Conservation (phyloP, 2,329 filamentous ascomycete species). For the Colletotrichum phormii region DNA sequence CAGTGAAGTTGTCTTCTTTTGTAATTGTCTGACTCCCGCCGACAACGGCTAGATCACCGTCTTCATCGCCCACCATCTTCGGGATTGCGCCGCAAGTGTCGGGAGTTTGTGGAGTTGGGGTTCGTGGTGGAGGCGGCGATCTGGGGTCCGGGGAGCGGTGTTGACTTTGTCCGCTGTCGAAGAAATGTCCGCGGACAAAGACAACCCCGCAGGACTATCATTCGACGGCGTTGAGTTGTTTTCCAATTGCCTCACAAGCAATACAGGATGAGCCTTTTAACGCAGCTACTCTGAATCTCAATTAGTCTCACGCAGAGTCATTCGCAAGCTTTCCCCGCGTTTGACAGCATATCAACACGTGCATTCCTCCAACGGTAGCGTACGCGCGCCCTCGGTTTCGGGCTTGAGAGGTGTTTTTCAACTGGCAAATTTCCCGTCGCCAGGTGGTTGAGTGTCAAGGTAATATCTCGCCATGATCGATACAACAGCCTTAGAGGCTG, state of each 20-base stretch:
- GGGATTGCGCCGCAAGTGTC: slow-evolving; percentile 8
- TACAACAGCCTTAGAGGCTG: slow-evolving; percentile 6
- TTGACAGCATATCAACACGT: slow-evolving; percentile 11
- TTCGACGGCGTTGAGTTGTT: not conserved
- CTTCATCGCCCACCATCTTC: slow-evolving; percentile 6
- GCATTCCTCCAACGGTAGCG: not conserved
- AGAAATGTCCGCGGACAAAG: slow-evolving; percentile 11
- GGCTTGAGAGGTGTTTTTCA: not conserved
- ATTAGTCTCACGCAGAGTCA: not conserved
- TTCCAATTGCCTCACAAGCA: not conserved
- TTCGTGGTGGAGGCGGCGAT: slow-evolving; percentile 18
- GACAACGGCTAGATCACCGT: slow-evolving; percentile 27
- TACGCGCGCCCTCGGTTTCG: not conserved
- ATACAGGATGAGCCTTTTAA: not conserved
- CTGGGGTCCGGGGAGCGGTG: slow-evolving; percentile 26
- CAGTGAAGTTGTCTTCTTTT: slow-evolving; percentile 26
- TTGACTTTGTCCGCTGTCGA: not conserved
- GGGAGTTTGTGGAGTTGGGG: slow-evolving; percentile 20
- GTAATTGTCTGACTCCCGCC: slow-evolving; percentile 14
- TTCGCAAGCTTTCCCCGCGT: not conserved
- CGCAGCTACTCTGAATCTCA: not conserved
- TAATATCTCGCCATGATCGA: slow-evolving; percentile 23
- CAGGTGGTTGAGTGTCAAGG: not conserved
- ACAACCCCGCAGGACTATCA: not conserved
- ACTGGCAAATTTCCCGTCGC: not conserved